Conservation (phyloP, 169 alveolate genomes). For the Plasmodium gonderi region DNA sequence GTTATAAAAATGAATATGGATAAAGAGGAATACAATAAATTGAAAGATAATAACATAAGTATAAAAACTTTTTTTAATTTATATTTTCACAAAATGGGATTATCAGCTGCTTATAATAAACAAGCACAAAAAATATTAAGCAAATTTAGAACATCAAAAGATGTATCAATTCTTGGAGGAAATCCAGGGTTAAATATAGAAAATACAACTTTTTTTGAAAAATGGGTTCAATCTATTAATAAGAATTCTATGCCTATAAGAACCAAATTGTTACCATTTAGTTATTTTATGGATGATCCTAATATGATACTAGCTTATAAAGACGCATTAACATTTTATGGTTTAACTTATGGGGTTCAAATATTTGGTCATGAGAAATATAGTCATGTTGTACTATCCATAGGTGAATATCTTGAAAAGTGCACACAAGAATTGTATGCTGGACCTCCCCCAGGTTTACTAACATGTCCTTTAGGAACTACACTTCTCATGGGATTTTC, state of each 20-base stretch:
- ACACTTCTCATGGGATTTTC: conserved; percentile 87
- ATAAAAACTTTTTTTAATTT: conserved; percentile 80
- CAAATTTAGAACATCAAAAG: conserved; percentile 31
- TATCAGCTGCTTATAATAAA: conserved; percentile 18
- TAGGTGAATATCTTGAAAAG: conserved; percentile 73
- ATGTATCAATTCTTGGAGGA: conserved; percentile 84
- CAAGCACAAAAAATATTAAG: neutral
- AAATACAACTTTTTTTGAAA: conserved; percentile 75
- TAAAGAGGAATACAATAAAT: conserved; percentile 78
- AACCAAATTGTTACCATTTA: conserved; percentile 78
- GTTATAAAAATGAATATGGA: conserved; percentile 84
- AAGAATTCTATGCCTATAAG: conserved; percentile 86
- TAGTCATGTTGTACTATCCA: conserved; percentile 37
- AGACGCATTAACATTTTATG: conserved; percentile 69
- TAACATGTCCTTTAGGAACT: conserved; percentile 85
- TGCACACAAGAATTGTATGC: conserved; percentile 78
- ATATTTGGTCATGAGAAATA: conserved; percentile 52
- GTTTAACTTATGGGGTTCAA: conserved; percentile 66
- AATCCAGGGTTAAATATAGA: conserved; percentile 82
- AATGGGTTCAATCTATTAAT: conserved; percentile 80
- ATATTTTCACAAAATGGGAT: conserved; percentile 69
- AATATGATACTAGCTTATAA: conserved; percentile 74
- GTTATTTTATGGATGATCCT: conserved; percentile 72
- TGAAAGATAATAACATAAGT: conserved; percentile 80
- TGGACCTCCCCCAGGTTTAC: conserved; percentile 87